Evolutionary conservation across 371 early-diverging fungal species (phyloP), one percentile per base, ranked within the genome.

Genomic region (Syncephalastrum monosporum): DNA sequence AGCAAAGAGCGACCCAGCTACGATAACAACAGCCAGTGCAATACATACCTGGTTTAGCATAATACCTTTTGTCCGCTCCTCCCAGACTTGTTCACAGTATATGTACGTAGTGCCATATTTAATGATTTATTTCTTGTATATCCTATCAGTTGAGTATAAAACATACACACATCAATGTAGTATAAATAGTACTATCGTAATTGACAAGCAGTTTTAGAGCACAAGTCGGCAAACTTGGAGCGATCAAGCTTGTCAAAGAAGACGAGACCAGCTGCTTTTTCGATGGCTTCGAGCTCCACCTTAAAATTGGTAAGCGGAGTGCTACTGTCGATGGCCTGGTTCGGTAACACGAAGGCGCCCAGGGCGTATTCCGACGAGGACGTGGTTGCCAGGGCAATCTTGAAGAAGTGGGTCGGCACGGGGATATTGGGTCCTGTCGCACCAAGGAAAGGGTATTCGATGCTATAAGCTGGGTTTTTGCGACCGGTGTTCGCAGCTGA

Each of bases 341-440:
- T 96, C 13, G 95, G 95, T 49, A 96, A 55, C 3, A 94, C 87
- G 71, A 96, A 96, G 0, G 87, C 86, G 27, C 82, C 91, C 3
- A 82, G 44, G 3, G 81, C 63, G 56, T 75, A 81, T 19, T 47
- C 47, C 13, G 51, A 33, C 33, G 59, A 62, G 12, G 61, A 67
- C 21, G 66, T 64, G 19, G 67, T 53, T 3, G 82, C 78, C 56
- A 91, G 65, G 10, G 91, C 68, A 38, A 90, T 77, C 69, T 96
- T 96, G 78, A 76, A 96, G 66, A 93, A 93, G 59, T 94, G 95
- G 0, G 95, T 95, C 12, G 96, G 95, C 2, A 96, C 96, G 12
- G 92, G 91, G 24, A 90, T 74, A 55, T 87, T 90, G 47, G 92
- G 90, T 13, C 84, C 79, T 41, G 77, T 72, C 0, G 91, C 91